Conservation (phyloP, 176 grass and related monocot species). For the Rhynchospora pubera region DNA sequence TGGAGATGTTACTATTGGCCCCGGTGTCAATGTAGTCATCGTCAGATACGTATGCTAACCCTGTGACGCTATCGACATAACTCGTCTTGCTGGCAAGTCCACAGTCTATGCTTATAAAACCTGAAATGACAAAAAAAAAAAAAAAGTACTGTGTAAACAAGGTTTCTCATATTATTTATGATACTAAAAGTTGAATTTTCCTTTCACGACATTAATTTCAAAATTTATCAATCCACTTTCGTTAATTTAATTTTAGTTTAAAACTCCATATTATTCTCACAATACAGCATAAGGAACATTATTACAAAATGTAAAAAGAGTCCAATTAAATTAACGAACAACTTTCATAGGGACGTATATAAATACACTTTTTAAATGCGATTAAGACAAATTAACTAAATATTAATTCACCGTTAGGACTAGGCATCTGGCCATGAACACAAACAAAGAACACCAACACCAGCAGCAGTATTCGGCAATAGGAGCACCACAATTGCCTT, state of each 20-base stretch:
- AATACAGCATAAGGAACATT: no score
- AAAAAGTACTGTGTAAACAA: background rate
- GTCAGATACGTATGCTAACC: conserved; percentile 46
- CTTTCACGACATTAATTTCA: no score
- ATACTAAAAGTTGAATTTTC: no score
- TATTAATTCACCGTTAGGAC: background rate
- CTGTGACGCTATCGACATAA: conserved; percentile 30
- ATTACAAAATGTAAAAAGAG: no score
- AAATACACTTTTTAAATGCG: no score
- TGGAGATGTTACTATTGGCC: conserved; percentile 33
- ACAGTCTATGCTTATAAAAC: conserved; percentile 71
- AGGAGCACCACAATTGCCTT: background rate
- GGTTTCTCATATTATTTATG: no score
- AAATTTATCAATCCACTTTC: no score
- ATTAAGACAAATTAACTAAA: background rate
- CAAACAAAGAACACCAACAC: background rate
- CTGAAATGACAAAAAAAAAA: conserved; percentile 10
- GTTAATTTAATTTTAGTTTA: no score
- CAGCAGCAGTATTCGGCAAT: background rate
- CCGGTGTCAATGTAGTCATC: conserved; percentile 34
- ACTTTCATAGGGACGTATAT: no score
- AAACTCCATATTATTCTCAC: no score
- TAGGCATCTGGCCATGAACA: background rate
- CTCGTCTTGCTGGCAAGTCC: conserved; percentile 27
- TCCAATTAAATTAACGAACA: no score